A percentile compares a stretch with the other conserved stretches of the same genome.
Evolutionary conservation across 495 filamentous ascomycete genomes (phyloP).

Genomic region (Daldinia loculata): DNA sequence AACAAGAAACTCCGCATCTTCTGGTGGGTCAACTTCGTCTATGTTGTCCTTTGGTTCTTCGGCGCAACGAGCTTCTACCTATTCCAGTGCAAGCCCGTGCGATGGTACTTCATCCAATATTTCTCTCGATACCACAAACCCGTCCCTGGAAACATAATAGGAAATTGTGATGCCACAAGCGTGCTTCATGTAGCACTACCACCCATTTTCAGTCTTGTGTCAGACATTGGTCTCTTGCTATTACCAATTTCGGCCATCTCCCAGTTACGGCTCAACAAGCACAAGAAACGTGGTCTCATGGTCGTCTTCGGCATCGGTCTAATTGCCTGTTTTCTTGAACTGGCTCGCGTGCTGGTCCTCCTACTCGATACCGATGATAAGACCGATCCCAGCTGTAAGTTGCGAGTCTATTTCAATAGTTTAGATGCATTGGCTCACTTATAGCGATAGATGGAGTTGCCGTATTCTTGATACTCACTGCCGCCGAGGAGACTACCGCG

Average conservation of each 20-base stretch:
- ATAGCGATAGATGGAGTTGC: constrained; percentile 35
- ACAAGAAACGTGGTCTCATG: constrained; percentile 45
- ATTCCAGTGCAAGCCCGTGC: constrained; percentile 45
- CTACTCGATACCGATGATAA: constrained; percentile 44
- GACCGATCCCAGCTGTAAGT: constrained; percentile 46
- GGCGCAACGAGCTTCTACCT: constrained; percentile 44
- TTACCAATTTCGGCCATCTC: constrained; percentile 46
- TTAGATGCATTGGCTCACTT: neutral
- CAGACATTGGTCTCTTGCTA: constrained; percentile 35
- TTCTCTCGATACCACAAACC: constrained; percentile 31
- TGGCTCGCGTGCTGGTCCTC: constrained; percentile 36
- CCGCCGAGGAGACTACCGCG: constrained; percentile 42
- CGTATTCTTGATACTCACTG: constrained; percentile 39
- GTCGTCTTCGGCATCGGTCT: constrained; percentile 46
- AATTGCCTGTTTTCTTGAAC: constrained; percentile 40
- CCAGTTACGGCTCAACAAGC: constrained; percentile 37
- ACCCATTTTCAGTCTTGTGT: constrained; percentile 34
- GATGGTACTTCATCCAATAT: constrained; percentile 46
- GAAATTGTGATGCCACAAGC: constrained; percentile 45
- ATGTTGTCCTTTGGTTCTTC: constrained; percentile 46
- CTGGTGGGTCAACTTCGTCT: constrained; percentile 49
- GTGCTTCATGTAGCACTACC: constrained; percentile 41
- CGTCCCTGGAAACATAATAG: constrained; percentile 27
- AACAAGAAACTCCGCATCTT: constrained; percentile 42
- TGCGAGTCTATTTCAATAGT: neutral